Evolutionary conservation across 163 green algal genomes (phyloP).

Genomic region (Scenedesmus sp.): DNA sequence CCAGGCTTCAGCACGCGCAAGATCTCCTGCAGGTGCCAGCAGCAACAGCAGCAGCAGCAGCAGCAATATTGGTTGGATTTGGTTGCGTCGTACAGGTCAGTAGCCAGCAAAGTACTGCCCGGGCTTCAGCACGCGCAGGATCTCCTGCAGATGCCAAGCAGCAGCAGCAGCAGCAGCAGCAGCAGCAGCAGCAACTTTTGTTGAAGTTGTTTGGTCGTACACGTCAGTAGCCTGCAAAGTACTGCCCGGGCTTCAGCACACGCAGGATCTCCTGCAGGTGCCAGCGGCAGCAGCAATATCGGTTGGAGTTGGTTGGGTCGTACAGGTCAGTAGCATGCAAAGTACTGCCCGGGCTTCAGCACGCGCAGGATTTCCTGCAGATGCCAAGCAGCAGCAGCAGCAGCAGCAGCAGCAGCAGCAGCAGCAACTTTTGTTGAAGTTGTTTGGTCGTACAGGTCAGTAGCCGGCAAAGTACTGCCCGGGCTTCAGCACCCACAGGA

Average conservation of each 20-base stretch:
- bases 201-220: constrained; percentile 57
- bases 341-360: constrained; percentile 74
- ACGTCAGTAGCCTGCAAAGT: constrained; percentile 76
- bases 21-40: constrained; percentile 62
- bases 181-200: neutral
- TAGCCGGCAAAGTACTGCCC: neutral
- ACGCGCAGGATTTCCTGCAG: constrained; percentile 70
- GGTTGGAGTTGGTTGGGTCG: neutral
- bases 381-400: neutral
- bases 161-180: neutral
- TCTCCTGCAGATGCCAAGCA: constrained; percentile 54
- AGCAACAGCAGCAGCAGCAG: neutral
- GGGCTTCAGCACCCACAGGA: no score
- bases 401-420: neutral
- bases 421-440: neutral
- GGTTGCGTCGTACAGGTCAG: neutral
- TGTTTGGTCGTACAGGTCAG: neutral
- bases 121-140: constrained; percentile 78
- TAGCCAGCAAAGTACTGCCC: constrained; percentile 73
- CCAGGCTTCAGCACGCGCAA: constrained; percentile 79
- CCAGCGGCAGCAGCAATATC: neutral
- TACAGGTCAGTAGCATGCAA: constrained; percentile 65
- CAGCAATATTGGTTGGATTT: neutral
- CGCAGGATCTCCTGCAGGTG: constrained; percentile 67
- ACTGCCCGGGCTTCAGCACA: constrained; percentile 76